Conservation (phyloP, 2,329 filamentous ascomycete species). For the Ophiostoma tasmaniense region DNA sequence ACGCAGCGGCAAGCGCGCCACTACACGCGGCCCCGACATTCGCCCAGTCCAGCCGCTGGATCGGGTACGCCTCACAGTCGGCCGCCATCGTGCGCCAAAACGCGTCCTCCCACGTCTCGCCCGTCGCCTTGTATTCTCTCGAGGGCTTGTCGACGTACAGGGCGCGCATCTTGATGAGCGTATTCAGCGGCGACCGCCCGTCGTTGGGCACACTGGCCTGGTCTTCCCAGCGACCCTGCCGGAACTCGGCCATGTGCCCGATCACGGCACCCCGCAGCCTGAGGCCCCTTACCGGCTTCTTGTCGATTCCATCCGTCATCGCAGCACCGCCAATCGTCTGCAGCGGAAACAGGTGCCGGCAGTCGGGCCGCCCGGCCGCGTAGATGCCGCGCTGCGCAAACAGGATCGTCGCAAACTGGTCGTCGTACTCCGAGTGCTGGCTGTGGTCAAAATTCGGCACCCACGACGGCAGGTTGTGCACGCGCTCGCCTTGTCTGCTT, state of each 20-base stretch:
- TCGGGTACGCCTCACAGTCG: conserved; percentile 15
- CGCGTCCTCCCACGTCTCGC: conserved; percentile 10
- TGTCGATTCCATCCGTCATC: background rate
- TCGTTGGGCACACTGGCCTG: background rate
- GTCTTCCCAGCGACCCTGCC: background rate
- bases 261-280: background rate
- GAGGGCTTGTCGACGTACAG: background rate
- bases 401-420: conserved; percentile 14
- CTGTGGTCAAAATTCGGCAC: conserved; percentile 17
- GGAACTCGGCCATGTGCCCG: background rate
- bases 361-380: conserved; percentile 10
- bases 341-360: background rate
- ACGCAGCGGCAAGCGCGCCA: background rate
- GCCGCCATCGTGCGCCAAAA: conserved; percentile 15
- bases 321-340: background rate
- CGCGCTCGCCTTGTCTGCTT: background rate
- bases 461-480: conserved; percentile 14
- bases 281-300: background rate
- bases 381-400: conserved; percentile 18
- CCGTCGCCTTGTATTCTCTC: background rate
- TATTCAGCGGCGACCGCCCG: background rate
- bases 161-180: background rate
- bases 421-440: conserved; percentile 9
- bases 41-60: conserved; percentile 5
- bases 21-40: background rate